Evolutionary conservation across 106 monocot genomes (phyloP), one percentile per base, ranked within the genome.

Genomic region (Apostasia ramifera): DNA sequence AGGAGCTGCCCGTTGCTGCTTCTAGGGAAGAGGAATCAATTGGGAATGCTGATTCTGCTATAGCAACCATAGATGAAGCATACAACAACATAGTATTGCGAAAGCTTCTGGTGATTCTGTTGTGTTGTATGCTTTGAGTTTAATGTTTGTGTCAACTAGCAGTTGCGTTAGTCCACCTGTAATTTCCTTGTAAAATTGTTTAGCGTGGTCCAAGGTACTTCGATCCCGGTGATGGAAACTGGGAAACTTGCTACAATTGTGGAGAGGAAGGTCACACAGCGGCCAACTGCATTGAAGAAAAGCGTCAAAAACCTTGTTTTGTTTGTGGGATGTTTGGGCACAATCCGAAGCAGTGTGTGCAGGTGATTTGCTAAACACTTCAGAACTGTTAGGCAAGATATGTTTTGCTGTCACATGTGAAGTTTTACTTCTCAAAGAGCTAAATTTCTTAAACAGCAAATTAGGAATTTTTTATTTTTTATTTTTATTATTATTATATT

Each of bases 191-290:
- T 67, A 41, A 39, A 47, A 57, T 43, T 68, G 71, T 55, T 61
- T 80, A 95, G 95, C 89, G 89, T 46, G 86, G 78, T 2, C 87
- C 89, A 38, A 89, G 97, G 67, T 98, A 98, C 67, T 98, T 98
- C 71, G 92, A 98, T 75, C 77, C 82, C 1, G 87, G 60, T 4
- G 73, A 82, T 47, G 71, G 57, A 10, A 71, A 58, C 55, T 62
- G 57, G 61, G 78, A 51, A 5, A 77, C 74, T 77, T 98, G 97
- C 79, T 92, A 77, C 64, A 98, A 98, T 73, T 98, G 97, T 69
- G 84, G 84, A 39, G 97, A 89, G 71, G 97, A 89, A 66, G 97
- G 97, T 5, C 97, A 98, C 72, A 41, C 43, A 40, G 82, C 79
- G 73, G 80, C 64, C 0, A 73, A 83, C 57, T 97, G 97, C 71